A percentile compares a stretch with the other conserved stretches of the same genome.
Conservation (phyloP, 2,329 filamentous ascomycete species). For the Zasmidium cellare region DNA sequence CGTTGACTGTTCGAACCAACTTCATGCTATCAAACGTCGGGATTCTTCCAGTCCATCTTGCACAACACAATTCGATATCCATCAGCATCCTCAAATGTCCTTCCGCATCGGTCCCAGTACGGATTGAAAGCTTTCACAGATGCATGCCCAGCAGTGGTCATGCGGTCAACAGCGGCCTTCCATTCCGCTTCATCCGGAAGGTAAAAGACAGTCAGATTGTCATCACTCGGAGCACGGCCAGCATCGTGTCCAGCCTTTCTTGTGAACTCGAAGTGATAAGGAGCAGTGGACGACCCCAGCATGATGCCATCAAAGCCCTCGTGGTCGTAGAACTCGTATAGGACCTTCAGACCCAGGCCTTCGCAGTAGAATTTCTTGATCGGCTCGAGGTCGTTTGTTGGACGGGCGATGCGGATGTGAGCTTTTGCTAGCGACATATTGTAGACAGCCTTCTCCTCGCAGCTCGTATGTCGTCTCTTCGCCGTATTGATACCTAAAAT, state of each 20-base stretch:
- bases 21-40: not conserved
- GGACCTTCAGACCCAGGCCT: not conserved
- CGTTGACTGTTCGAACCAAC: not conserved
- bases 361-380: slow-evolving; percentile 1
- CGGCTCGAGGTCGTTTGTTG: not conserved
- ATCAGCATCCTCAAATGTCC: not conserved
- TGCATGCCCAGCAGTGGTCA: not conserved
- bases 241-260: not conserved
- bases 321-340: not conserved
- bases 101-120: not conserved
- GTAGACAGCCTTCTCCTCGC: not conserved
- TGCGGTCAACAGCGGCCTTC: not conserved
- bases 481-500: no score
- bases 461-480: no score
- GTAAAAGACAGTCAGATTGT: not conserved
- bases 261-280: not conserved
- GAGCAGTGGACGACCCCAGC: not conserved
- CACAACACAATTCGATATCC: not conserved
- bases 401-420: not conserved
- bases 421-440: not conserved
- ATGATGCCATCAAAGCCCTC: not conserved
- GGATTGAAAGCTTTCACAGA: not conserved
- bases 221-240: not conserved
- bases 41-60: not conserved
- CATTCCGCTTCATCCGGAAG: not conserved